phyloP scores from a whole-genome alignment of 768 basidiomycete species.

The Pleurotus tuoliensis region DNA sequence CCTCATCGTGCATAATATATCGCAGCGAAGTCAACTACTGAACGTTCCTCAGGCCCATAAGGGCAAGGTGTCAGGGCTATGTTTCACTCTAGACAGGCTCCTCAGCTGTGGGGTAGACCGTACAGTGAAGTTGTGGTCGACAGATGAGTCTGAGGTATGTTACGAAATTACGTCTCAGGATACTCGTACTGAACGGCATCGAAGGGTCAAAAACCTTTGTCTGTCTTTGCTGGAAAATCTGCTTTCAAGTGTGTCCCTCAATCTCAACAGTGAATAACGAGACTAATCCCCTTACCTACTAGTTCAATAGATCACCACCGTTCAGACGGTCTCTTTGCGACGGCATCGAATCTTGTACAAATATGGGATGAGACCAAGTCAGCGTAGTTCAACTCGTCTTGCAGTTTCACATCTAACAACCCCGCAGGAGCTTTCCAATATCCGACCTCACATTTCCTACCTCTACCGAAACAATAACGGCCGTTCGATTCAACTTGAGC shows the following conservation, averaged over 20 bases:
- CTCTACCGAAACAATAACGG: conserved; percentile 83
- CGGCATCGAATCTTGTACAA: conserved; percentile 90
- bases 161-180: not conserved
- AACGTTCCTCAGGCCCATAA: conserved; percentile 73
- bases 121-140: conserved; percentile 80
- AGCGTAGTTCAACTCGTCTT: conserved; percentile 16
- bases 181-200: not conserved
- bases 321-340: conserved; percentile 85
- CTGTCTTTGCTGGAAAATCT: conserved; percentile 78
- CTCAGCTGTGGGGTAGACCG: conserved; percentile 82
- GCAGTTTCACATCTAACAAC: not conserved
- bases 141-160: conserved; percentile 33
- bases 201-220: conserved; percentile 50
- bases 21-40: conserved; percentile 47
- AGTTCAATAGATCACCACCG: conserved; percentile 95
- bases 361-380: conserved; percentile 98
- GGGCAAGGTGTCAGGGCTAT: conserved; percentile 80
- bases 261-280: not conserved
- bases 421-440: conserved; percentile 69
- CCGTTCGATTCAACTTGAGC: conserved; percentile 89
- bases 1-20: conserved; percentile 81
- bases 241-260: conserved; percentile 75
- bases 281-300: conserved; percentile 9
- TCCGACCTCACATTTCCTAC: conserved; percentile 86
- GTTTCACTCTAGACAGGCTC: conserved; percentile 63